phyloP scores from a whole-genome alignment of 371 early-diverging fungal species.

The Fennellomyces sp. region DNA sequence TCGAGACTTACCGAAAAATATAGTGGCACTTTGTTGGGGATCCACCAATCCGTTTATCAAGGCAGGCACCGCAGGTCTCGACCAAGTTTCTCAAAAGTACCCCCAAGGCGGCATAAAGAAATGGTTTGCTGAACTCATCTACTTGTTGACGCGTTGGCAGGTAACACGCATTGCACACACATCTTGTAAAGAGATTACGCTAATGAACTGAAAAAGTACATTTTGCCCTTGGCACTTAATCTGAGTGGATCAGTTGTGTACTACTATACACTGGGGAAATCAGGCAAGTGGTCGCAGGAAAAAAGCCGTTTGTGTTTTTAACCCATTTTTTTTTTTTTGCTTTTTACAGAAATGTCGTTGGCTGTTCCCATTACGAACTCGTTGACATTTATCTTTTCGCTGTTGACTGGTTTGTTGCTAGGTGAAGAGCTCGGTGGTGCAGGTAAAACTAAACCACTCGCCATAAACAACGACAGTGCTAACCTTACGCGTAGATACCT shows the following conservation, averaged over 20 bases:
- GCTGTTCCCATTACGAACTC: conserved; percentile 94
- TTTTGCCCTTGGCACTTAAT: conserved; percentile 86
- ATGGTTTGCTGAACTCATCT: conserved; percentile 71
- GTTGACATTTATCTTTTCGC: conserved; percentile 85
- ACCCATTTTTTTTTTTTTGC: not conserved
- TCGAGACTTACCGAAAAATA: no score
- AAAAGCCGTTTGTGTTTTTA: not conserved
- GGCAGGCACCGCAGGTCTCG: conserved; percentile 81
- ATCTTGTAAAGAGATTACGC: not conserved
- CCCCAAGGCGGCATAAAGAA: conserved; percentile 56
- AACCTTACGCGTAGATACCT: not conserved
- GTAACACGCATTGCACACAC: no score
- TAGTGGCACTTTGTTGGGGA: conserved; percentile 93
- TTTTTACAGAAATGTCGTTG: conserved; percentile 75
- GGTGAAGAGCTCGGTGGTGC: conserved; percentile 74
- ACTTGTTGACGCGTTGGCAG: conserved; percentile 87
- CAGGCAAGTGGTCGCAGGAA: conserved; percentile 43
- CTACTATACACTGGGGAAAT: conserved; percentile 87
- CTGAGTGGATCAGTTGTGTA: conserved; percentile 89
- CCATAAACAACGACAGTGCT: not conserved
- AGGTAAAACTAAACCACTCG: conserved; percentile 26
- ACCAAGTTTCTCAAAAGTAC: conserved; percentile 53
- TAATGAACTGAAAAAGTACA: conserved; percentile 53
- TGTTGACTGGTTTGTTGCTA: conserved; percentile 77
- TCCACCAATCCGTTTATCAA: conserved; percentile 95